Evolutionary conservation across 305 asterid species (phyloP).

Genomic region (Solanum hybrid): DNA sequence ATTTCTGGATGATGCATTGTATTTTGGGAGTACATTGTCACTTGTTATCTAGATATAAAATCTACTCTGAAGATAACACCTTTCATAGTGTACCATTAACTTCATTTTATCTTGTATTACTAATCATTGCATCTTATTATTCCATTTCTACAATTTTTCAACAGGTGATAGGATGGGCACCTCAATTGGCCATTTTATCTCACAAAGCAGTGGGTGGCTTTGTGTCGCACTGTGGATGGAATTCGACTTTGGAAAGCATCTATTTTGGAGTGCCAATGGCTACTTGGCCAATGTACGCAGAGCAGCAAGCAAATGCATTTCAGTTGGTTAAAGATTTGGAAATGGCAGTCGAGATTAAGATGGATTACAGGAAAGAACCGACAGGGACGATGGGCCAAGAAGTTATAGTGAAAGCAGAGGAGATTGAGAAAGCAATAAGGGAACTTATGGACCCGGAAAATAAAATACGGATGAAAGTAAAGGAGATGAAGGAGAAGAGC

Average conservation of each 20-base stretch:
- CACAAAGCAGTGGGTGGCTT: slow-evolving; percentile 47
- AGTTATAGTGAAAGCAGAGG: slow-evolving; percentile 18
- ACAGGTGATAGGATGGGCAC: slow-evolving; percentile 45
- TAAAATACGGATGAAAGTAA: not conserved
- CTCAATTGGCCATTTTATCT: slow-evolving; percentile 36
- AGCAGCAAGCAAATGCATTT: slow-evolving; percentile 47
- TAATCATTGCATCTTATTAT: not conserved
- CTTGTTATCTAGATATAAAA: not conserved
- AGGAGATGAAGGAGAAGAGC: slow-evolving; percentile 4
- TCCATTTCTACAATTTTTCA: not conserved
- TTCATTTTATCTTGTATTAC: not conserved
- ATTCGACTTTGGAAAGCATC: slow-evolving; percentile 18
- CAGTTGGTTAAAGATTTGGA: slow-evolving; percentile 11
- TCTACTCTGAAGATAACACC: not conserved
- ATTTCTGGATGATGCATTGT: not conserved
- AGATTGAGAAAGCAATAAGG: slow-evolving; percentile 28
- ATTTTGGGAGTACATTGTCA: not conserved
- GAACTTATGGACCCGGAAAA: slow-evolving; percentile 7
- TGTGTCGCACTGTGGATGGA: slow-evolving; percentile 59
- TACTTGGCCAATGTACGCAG: slow-evolving; percentile 46
- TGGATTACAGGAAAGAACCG: slow-evolving; percentile 17
- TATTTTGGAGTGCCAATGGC: slow-evolving; percentile 45
- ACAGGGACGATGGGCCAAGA: not conserved
- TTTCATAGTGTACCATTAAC: not conserved
- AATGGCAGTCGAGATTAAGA: slow-evolving; percentile 29